Conservation (phyloP, 2,329 filamentous ascomycete species). For the Colletotrichum chrysophilum region DNA sequence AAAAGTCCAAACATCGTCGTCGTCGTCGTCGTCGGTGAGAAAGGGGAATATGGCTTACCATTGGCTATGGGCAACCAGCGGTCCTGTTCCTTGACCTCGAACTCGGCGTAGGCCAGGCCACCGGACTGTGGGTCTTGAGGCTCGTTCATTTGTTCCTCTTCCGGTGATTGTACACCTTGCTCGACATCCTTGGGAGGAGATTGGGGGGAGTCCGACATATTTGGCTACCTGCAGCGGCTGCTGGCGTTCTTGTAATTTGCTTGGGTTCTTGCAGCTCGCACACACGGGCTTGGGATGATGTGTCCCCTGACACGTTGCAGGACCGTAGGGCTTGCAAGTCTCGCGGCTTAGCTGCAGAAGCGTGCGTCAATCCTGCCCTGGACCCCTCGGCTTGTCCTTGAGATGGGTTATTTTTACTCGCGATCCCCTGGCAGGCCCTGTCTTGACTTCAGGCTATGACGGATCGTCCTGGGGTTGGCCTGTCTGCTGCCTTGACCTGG, state of each 20-base stretch:
- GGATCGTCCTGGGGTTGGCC: constrained; percentile 26
- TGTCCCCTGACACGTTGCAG: constrained; percentile 68
- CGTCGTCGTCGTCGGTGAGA: not conserved
- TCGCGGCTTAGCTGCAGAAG: constrained; percentile 59
- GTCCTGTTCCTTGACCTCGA: constrained; percentile 99
- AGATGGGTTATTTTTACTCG: constrained; percentile 33
- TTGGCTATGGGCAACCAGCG: constrained; percentile 99
- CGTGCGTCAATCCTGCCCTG: constrained; percentile 57
- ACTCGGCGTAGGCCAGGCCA: constrained; percentile 79
- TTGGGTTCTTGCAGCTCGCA: constrained; percentile 59
- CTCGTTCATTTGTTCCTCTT: constrained; percentile 96
- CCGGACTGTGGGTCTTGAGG: constrained; percentile 77
- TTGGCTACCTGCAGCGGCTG: constrained; percentile 74
- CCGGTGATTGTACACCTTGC: constrained; percentile 88
- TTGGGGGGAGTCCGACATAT: constrained; percentile 89
- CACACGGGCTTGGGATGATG: constrained; percentile 61
- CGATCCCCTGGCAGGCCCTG: constrained; percentile 35
- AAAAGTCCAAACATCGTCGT: constrained; percentile 48
- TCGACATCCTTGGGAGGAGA: constrained; percentile 96
- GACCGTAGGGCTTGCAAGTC: constrained; percentile 58
- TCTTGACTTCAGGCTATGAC: constrained; percentile 51
- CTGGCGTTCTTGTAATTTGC: constrained; percentile 65
- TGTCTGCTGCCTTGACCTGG: constrained; percentile 31
- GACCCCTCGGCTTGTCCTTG: constrained; percentile 9
- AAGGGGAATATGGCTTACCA: constrained; percentile 74